Evolutionary conservation across 108 stramenopile species (phyloP).

Genomic region (Skeletonema tropicum): DNA sequence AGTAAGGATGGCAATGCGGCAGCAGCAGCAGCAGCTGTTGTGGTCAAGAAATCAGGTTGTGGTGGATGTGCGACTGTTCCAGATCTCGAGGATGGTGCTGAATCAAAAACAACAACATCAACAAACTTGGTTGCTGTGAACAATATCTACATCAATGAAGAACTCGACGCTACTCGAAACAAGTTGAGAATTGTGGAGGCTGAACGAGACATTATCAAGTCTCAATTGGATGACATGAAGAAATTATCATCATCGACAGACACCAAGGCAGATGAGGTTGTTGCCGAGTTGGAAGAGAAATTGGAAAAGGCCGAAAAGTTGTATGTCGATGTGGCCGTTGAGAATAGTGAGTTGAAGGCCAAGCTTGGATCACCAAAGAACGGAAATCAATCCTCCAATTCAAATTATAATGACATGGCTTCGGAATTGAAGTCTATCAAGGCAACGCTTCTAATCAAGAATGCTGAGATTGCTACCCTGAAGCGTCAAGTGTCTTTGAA

Average conservation of each 20-base stretch:
- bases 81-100: neutral
- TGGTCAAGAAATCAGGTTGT: neutral
- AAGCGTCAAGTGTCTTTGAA: neutral
- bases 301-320: neutral
- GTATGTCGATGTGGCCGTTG: neutral
- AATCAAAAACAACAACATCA: neutral
- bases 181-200: neutral
- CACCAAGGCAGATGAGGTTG: neutral
- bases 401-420: neutral
- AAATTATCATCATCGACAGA: neutral
- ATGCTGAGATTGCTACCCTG: neutral
- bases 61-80: constrained; percentile 1
- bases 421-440: constrained; percentile 6
- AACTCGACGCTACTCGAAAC: neutral
- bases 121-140: too few relatives aligned
- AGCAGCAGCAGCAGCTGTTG: neutral
- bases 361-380: neutral
- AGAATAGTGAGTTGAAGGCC: constrained; percentile 1
- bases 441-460: neutral
- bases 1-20: neutral
- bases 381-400: neutral
- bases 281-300: neutral
- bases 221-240: neutral
- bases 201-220: neutral
- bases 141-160: neutral